phyloP scores from a whole-genome alignment of 306 rosid genomes.

The Gillenia trifoliata region DNA sequence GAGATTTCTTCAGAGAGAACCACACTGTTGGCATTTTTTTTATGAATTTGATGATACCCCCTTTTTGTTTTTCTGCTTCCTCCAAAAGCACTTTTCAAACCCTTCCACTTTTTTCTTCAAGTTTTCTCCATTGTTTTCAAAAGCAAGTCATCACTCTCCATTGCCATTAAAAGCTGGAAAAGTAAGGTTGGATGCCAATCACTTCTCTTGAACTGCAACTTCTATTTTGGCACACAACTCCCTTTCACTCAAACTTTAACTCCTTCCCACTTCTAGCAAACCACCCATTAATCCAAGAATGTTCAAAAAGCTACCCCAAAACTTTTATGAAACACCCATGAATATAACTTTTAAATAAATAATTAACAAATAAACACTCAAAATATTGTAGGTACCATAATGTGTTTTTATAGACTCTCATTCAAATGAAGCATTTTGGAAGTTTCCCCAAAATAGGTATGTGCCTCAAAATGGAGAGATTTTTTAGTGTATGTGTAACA shows the following conservation, averaged over 20 bases:
- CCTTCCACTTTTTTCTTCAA: constrained; percentile 8
- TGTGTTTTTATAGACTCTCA: constrained; percentile 10
- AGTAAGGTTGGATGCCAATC: constrained; percentile 4
- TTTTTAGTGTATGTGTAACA: too few species aligned
- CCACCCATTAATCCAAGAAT: background rate
- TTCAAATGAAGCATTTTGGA: constrained; percentile 23
- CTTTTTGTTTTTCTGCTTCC: background rate
- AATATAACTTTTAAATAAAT: background rate
- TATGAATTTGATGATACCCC: constrained; percentile 2
- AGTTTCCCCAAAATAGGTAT: constrained; percentile 8
- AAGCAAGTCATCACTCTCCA: constrained; percentile 21
- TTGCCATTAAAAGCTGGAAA: constrained; percentile 25
- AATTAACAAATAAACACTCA: background rate
- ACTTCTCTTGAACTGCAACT: constrained; percentile 7
- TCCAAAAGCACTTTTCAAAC: constrained; percentile 1
- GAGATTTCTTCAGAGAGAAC: constrained; percentile 76
- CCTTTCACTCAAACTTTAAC: constrained; percentile 9
- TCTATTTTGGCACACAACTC: constrained; percentile 20
- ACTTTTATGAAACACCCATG: constrained; percentile 3
- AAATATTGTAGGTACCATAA: constrained; percentile 5
- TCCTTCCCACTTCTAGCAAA: constrained; percentile 17
- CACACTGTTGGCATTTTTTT: constrained; percentile 74
- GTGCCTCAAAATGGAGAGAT: background rate
- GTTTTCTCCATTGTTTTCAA: constrained; percentile 11
- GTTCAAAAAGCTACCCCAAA: constrained; percentile 1